Percentiles rank a stretch among this genome's conserved stretches.
phyloP scores from a whole-genome alignment of 306 rosid species.

The Sicyos edulis region DNA sequence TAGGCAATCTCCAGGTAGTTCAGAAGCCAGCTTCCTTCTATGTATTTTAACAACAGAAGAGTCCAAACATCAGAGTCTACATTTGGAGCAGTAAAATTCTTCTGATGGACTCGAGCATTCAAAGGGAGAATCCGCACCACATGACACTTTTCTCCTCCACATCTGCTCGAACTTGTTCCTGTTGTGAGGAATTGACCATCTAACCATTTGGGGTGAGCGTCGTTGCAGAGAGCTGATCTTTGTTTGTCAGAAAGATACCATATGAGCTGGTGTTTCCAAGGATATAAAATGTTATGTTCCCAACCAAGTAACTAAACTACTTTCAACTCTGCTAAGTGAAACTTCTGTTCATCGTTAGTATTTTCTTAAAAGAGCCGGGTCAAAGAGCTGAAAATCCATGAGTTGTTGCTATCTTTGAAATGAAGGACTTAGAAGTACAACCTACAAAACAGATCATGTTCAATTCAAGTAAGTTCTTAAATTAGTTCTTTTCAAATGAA shows the following conservation, averaged over 20 bases:
- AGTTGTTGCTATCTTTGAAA: no score
- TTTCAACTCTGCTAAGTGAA: no score
- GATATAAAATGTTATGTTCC: no score
- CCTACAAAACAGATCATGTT: no score
- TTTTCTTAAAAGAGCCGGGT: no score
- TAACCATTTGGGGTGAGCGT: background rate
- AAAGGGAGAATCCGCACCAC: no score
- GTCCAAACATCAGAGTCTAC: background rate
- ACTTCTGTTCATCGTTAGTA: no score
- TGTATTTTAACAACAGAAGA: background rate
- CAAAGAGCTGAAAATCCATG: no score
- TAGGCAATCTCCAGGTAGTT: background rate
- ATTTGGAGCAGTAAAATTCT: background rate
- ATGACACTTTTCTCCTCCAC: background rate
- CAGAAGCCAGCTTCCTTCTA: conserved; percentile 5
- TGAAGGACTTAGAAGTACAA: no score
- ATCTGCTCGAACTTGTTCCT: background rate
- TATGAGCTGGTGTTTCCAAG: background rate
- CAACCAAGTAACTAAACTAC: no score
- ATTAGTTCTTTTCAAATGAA: no score
- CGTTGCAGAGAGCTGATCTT: background rate
- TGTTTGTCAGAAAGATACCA: background rate
- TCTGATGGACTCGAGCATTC: background rate
- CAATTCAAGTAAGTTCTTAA: no score
- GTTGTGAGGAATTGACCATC: background rate